These are phyloP conservation scores for Plantago ovata DNA, from an alignment of 257 asterid species.

Conservation along the genomic window DNA sequence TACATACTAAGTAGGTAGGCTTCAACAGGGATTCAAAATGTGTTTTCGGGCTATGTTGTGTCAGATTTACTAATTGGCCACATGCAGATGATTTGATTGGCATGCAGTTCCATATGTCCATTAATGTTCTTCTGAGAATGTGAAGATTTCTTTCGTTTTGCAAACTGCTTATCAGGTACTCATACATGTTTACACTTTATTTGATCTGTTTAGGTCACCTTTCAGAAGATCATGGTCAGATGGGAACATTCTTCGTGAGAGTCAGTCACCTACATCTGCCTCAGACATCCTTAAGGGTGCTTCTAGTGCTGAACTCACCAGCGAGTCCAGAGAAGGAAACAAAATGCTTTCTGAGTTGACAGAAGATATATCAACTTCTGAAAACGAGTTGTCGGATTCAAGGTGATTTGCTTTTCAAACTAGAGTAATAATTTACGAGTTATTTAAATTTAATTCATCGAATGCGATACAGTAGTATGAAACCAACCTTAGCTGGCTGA, in stretches of 20 bases:
- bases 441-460: conserved; percentile 3
- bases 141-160: conserved; percentile 1
- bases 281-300: conserved; percentile 35
- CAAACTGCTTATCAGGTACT: conserved; percentile 21
- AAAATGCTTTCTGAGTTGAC: conserved; percentile 64
- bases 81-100: neutral
- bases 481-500: neutral
- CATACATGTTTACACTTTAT: conserved; percentile 16
- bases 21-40: neutral
- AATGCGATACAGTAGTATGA: conserved; percentile 1
- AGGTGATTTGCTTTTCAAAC: conserved; percentile 43
- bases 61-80: neutral
- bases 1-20: too few species aligned
- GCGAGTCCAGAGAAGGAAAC: conserved; percentile 41
- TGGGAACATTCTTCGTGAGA: conserved; percentile 74
- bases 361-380: conserved; percentile 47
- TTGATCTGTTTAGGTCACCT: conserved; percentile 41
- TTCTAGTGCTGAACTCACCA: conserved; percentile 41
- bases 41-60: neutral
- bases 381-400: conserved; percentile 50
- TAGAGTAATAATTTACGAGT: neutral
- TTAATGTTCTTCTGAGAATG: neutral
- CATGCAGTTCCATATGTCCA: neutral
- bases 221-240: conserved; percentile 85
- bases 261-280: conserved; percentile 44